phyloP scores from a whole-genome alignment of 2,329 filamentous ascomycete genomes.

The Cladosporium austrohemisphaericum region DNA sequence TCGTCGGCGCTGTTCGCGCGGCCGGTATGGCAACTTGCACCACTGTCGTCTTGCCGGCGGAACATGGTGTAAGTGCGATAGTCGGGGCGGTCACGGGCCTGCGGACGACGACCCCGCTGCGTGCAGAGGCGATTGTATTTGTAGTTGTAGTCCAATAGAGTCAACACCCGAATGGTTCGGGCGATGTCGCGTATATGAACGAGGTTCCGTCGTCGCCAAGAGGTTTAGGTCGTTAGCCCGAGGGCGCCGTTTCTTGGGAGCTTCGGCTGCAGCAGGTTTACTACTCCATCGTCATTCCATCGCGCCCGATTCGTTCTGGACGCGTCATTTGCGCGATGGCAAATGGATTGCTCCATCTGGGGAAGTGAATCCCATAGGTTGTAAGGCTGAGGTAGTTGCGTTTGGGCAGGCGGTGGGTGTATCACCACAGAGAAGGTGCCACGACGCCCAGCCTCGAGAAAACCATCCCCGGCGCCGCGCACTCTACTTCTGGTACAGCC shows the following conservation, averaged over 20 bases:
- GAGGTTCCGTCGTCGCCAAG: conserved; percentile 13
- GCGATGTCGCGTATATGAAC: conserved; percentile 8
- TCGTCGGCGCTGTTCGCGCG: conserved; percentile 17
- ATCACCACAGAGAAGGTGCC: too few species aligned
- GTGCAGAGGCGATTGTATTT: background rate
- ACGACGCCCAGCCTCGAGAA: background rate
- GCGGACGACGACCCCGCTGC: background rate
- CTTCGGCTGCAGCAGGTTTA: conserved; percentile 10
- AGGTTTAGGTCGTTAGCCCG: conserved; percentile 4
- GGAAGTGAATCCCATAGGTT: background rate
- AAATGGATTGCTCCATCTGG: too few species aligned
- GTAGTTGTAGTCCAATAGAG: background rate
- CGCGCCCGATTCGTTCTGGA: background rate
- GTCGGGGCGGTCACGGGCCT: too few species aligned
- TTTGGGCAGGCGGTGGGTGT: too few species aligned
- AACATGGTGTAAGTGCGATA: conserved; percentile 7
- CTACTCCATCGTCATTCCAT: conserved; percentile 1
- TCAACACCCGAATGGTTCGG: conserved; percentile 13
- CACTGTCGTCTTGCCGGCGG: conserved; percentile 12
- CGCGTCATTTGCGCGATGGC: conserved; percentile 3
- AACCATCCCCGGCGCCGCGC: background rate
- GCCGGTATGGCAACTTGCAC: conserved; percentile 5
- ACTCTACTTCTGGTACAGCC: background rate
- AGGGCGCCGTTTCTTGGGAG: conserved; percentile 1
- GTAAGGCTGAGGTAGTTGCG: conserved; percentile 13